Percentiles rank a stretch among this genome's conserved stretches.
phyloP scores from a whole-genome alignment of 805 yeast species.

The Kodamaea restingae region DNA sequence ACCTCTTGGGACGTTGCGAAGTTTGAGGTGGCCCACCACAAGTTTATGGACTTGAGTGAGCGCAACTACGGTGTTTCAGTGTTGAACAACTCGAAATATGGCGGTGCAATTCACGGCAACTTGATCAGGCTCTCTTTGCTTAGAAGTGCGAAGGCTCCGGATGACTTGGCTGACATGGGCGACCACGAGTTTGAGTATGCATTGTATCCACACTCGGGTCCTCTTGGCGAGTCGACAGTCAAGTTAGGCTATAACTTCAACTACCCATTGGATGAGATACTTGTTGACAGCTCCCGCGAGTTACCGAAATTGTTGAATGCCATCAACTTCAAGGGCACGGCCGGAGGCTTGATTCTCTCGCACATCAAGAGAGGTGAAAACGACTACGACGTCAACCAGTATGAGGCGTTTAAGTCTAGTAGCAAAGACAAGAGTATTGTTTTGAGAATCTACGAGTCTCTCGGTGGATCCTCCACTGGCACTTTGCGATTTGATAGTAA shows the following conservation, averaged over 20 bases:
- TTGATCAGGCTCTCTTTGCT: slow-evolving; percentile 79
- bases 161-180: slow-evolving; percentile 93
- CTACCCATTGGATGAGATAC: slow-evolving; percentile 35
- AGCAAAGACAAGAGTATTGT: slow-evolving; percentile 51
- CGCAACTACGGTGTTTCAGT: slow-evolving; percentile 81
- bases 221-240: slow-evolving; percentile 60
- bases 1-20: slow-evolving; percentile 96
- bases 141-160: slow-evolving; percentile 93
- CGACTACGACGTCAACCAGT: slow-evolving; percentile 53
- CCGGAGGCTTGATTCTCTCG: slow-evolving; percentile 62
- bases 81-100: slow-evolving; percentile 82
- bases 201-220: slow-evolving; percentile 75
- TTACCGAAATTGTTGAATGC: slow-evolving; percentile 16
- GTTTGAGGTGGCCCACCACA: slow-evolving; percentile 93
- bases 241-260: slow-evolving; percentile 78
- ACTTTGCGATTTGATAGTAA: slow-evolving; percentile 38
- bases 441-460: slow-evolving; percentile 76
- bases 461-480: slow-evolving; percentile 74
- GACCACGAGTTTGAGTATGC: slow-evolving; percentile 79
- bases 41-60: slow-evolving; percentile 89
- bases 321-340: slow-evolving; percentile 23
- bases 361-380: slow-evolving; percentile 86
- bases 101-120: slow-evolving; percentile 92
- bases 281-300: slow-evolving; percentile 12
- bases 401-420: slow-evolving; percentile 41